phyloP scores from a whole-genome alignment of 1,284 basidiomycete species.

The Leccinum pachyderme region DNA sequence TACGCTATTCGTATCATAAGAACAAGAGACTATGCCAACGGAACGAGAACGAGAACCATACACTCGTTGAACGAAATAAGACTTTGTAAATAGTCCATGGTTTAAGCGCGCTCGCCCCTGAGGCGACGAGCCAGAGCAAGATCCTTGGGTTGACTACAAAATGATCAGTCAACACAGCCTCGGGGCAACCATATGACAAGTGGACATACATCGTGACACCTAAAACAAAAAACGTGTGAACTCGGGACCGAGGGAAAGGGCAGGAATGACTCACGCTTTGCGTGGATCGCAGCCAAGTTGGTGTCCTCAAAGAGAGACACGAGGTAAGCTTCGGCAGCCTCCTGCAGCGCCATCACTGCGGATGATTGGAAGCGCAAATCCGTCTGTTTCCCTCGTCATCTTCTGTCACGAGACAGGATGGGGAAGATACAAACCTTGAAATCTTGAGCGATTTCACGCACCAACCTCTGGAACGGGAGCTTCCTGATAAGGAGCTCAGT shows the following conservation, averaged over 20 bases:
- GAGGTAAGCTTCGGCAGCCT: conserved; percentile 96
- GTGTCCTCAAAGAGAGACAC: conserved; percentile 94
- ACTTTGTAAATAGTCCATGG: neutral
- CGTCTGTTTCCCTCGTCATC: conserved; percentile 45
- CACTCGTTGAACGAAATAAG: conserved; percentile 1
- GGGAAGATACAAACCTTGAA: conserved; percentile 70
- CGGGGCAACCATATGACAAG: neutral
- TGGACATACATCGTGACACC: conserved; percentile 68
- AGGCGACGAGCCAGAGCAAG: conserved; percentile 87
- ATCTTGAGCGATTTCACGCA: conserved; percentile 95
- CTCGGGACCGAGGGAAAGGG: neutral
- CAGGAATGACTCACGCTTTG: conserved; percentile 60
- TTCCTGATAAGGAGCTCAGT: conserved; percentile 95
- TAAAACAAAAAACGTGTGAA: conserved; percentile 14
- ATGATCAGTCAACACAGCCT: conserved; percentile 9
- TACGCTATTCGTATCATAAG: conserved; percentile 31
- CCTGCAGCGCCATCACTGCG: conserved; percentile 93
- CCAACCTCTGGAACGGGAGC: conserved; percentile 93
- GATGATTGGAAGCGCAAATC: conserved; percentile 98
- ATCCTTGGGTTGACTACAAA: conserved; percentile 74
- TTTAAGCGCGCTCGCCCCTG: conserved; percentile 84
- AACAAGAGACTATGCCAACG: conserved; percentile 11
- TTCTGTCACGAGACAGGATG: conserved; percentile 2
- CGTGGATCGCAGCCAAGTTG: conserved; percentile 91
- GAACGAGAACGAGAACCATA: conserved; percentile 13